These are phyloP conservation scores for Fusarium pininemorale DNA, from an alignment of 2,329 filamentous ascomycete genomes.

Conservation along the genomic window DNA sequence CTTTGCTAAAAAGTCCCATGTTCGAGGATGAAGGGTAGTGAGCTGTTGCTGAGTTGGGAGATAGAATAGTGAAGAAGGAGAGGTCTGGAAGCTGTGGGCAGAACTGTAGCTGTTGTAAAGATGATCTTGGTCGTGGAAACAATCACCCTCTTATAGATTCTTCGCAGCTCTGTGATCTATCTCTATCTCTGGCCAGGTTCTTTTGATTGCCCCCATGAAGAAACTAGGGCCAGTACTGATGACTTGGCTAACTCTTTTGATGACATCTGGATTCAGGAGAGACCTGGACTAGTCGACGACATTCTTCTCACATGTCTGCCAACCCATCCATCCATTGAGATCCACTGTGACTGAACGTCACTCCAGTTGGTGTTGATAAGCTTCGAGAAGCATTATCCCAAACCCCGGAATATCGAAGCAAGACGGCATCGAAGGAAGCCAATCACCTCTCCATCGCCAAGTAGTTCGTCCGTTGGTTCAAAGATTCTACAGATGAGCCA, in stretches of 20 bases:
- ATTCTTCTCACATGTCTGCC: not conserved
- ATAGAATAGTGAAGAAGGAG: not conserved
- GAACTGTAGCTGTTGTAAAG: not conserved
- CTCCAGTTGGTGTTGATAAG: not conserved
- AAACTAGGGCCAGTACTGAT: no score
- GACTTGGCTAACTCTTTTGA: not conserved
- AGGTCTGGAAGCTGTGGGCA: no score
- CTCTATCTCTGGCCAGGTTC: no score
- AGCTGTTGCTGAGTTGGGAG: not conserved
- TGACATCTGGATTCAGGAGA: not conserved
- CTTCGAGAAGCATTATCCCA: not conserved
- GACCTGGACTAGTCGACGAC: not conserved
- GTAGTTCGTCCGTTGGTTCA: not conserved
- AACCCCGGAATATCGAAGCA: not conserved
- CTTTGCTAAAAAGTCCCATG: not conserved
- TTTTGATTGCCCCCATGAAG: no score
- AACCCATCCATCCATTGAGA: not conserved
- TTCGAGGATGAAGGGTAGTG: not conserved
- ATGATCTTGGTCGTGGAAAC: not conserved
- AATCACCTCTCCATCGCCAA: not conserved
- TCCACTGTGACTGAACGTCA: not conserved
- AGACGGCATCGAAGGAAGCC: accelerated
- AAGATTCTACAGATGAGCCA: not conserved
- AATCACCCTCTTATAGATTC: not conserved
- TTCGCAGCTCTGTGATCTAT: accelerated